Percentiles rank a stretch among this genome's conserved stretches.
phyloP scores from a whole-genome alignment of 1,139 yeast species.

The Protomyces pachydermus region DNA sequence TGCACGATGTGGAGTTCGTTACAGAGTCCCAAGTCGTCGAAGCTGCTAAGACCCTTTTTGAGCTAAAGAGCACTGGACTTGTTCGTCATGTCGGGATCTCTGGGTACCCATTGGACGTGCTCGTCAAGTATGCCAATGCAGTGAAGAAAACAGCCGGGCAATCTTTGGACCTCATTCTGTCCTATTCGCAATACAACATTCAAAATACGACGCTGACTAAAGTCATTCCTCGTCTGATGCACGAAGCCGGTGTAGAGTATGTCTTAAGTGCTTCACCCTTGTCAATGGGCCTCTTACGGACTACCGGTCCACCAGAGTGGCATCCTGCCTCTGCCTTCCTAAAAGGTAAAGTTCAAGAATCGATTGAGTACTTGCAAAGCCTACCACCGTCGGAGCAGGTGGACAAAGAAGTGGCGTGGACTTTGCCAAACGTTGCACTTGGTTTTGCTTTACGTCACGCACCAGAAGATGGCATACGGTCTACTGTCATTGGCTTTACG shows the following conservation, averaged over 20 bases:
- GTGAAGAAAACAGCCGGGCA: conserved; percentile 43
- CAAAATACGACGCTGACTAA: conserved; percentile 62
- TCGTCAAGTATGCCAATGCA: conserved; percentile 44
- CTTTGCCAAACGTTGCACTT: conserved; percentile 76
- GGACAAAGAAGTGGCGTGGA: conserved; percentile 47
- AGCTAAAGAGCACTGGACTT: conserved; percentile 59
- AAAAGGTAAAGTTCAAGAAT: conserved; percentile 43
- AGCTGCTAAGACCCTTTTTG: conserved; percentile 59
- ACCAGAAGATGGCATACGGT: not conserved
- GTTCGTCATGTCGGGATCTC: conserved; percentile 69
- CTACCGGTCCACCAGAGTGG: conserved; percentile 62
- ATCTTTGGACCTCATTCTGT: conserved; percentile 65
- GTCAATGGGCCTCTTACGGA: conserved; percentile 78
- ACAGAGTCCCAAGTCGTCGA: conserved; percentile 50
- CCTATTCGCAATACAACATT: conserved; percentile 76
- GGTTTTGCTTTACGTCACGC: conserved; percentile 58
- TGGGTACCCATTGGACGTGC: conserved; percentile 76
- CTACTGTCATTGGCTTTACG: conserved; percentile 18
- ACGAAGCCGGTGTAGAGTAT: conserved; percentile 49
- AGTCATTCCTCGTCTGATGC: conserved; percentile 47
- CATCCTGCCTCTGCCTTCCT: conserved; percentile 75
- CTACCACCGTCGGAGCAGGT: not conserved
- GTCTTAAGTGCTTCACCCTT: conserved; percentile 78
- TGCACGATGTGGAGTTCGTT: conserved; percentile 80
- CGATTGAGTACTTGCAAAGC: conserved; percentile 49